A percentile compares a stretch with the other conserved stretches of the same genome.
Conservation (phyloP, 371 early-diverging fungal species). For the Mucor irregularis region DNA sequence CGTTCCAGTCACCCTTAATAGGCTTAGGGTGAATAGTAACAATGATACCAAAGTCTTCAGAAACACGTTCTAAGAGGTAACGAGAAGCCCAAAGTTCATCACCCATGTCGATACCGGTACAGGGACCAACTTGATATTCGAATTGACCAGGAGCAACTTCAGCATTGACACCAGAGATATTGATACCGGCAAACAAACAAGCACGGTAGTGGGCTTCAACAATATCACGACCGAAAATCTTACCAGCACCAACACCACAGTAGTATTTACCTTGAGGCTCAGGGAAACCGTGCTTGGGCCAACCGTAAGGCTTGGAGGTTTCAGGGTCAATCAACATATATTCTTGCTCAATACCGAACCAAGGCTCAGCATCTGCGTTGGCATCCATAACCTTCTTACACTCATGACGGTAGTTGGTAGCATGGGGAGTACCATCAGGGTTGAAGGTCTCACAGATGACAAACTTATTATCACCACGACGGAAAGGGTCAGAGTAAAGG, state of each 20-base stretch:
- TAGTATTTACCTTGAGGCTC: constrained; percentile 62
- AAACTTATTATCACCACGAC: constrained; percentile 62
- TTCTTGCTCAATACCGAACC: constrained; percentile 71
- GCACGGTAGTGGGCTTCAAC: constrained; percentile 66
- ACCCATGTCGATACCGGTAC: constrained; percentile 57
- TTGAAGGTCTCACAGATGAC: constrained; percentile 58
- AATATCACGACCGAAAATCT: constrained; percentile 60
- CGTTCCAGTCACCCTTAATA: constrained; percentile 63
- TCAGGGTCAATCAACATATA: constrained; percentile 59
- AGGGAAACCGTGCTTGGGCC: constrained; percentile 63
- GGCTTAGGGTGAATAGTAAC: constrained; percentile 60
- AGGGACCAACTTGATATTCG: constrained; percentile 65
- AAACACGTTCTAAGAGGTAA: constrained; percentile 55
- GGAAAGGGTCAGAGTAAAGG: constrained; percentile 63
- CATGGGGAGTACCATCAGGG: constrained; percentile 60
- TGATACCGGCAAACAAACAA: constrained; percentile 58
- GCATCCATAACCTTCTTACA: constrained; percentile 49
- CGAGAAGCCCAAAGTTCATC: constrained; percentile 63
- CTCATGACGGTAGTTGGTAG: constrained; percentile 53
- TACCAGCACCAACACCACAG: constrained; percentile 56
- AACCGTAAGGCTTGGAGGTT: constrained; percentile 54
- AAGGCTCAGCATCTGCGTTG: constrained; percentile 48
- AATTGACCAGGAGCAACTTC: constrained; percentile 66
- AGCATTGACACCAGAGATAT: constrained; percentile 56
- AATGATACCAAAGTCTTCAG: constrained; percentile 63